Conservation (phyloP, 2,329 filamentous ascomycete genomes). For the Beauveria bassiana region DNA sequence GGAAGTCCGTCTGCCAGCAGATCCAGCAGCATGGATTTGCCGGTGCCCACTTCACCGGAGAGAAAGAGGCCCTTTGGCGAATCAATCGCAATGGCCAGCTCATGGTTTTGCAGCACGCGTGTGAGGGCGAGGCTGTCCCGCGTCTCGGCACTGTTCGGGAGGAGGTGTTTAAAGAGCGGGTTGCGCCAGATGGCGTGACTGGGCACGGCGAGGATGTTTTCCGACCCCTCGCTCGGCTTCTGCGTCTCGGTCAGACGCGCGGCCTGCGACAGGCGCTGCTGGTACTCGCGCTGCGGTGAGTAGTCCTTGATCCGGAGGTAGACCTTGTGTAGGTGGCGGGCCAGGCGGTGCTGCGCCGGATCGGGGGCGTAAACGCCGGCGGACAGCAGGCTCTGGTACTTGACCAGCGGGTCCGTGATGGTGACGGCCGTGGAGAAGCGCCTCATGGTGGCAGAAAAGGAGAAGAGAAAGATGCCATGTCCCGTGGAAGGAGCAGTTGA, state of each 20-base stretch:
- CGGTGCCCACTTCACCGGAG: conserved; percentile 74
- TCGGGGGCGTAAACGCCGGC: conserved; percentile 62
- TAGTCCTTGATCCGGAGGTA: conserved; percentile 74
- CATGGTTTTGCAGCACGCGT: conserved; percentile 59
- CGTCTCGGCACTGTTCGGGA: conserved; percentile 42
- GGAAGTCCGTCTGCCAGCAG: conserved; percentile 72
- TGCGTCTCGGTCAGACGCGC: conserved; percentile 35
- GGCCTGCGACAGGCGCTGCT: conserved; percentile 54
- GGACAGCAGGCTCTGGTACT: conserved; percentile 64
- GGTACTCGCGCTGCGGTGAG: conserved; percentile 63
- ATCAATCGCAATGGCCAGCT: conserved; percentile 62
- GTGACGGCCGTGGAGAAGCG: conserved; percentile 42
- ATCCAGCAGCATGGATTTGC: conserved; percentile 80
- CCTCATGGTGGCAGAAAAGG: conserved; percentile 19
- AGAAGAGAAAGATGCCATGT: neutral
- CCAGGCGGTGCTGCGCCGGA: conserved; percentile 63
- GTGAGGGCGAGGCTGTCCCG: conserved; percentile 58
- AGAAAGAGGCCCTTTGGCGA: conserved; percentile 69
- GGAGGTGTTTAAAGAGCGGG: conserved; percentile 51
- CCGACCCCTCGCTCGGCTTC: conserved; percentile 22
- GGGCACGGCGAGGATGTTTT: conserved; percentile 36
- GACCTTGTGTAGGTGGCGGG: conserved; percentile 68
- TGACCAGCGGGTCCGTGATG: conserved; percentile 66
- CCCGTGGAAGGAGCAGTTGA: neutral
- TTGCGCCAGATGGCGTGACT: conserved; percentile 51